phyloP scores from a whole-genome alignment of 1,284 basidiomycete species.

The Chalciporus piperatoides region DNA sequence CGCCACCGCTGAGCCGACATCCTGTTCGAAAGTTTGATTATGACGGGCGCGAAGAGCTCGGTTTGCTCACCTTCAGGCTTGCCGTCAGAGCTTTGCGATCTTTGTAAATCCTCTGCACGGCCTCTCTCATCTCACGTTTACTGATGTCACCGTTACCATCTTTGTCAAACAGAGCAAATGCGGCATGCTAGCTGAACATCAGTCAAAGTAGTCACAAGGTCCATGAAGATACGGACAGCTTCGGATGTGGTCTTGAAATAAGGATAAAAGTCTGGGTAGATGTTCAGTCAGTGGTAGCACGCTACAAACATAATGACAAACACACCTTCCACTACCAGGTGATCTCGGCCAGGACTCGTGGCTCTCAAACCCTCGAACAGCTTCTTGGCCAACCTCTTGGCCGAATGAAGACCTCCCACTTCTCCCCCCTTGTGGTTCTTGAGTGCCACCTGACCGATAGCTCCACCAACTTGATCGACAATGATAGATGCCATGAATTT shows the following conservation, averaged over 20 bases:
- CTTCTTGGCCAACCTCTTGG: constrained; percentile 69
- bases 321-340: constrained; percentile 65
- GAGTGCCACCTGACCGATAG: constrained; percentile 67
- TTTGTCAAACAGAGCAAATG: constrained; percentile 77
- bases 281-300: not conserved
- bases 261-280: constrained; percentile 60
- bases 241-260: constrained; percentile 73
- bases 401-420: constrained; percentile 60
- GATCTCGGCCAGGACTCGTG: constrained; percentile 52
- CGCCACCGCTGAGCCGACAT: constrained; percentile 66
- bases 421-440: constrained; percentile 59
- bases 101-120: constrained; percentile 77
- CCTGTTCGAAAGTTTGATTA: constrained; percentile 37
- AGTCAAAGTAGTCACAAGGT: not conserved
- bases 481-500: constrained; percentile 61
- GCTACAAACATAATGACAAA: constrained; percentile 1
- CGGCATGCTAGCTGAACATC: constrained; percentile 48
- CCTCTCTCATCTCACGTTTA: constrained; percentile 81
- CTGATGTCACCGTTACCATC: constrained; percentile 82
- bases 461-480: constrained; percentile 67
- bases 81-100: constrained; percentile 73
- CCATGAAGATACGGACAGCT: constrained; percentile 47
- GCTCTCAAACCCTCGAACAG: constrained; percentile 68
- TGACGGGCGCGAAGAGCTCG: not conserved
- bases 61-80: constrained; percentile 56